Evolutionary conservation across 257 asterid genomes (phyloP), one percentile per base, ranked within the genome.

Genomic region (Avicennia marina): DNA sequence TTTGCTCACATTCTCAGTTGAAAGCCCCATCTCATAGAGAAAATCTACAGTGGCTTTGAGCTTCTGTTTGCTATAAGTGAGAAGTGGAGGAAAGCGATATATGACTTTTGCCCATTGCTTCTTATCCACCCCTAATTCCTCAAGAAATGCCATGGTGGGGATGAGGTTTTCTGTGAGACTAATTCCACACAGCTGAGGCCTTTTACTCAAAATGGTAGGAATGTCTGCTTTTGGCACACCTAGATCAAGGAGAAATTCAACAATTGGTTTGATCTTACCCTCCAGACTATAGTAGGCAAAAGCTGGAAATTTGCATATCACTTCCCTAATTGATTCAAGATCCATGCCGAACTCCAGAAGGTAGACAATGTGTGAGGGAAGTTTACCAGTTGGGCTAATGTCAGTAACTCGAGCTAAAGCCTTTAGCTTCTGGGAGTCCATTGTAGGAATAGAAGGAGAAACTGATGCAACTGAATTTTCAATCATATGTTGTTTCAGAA

Each of bases 121-220:
- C 67, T 89, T 85, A 27, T 89, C 97, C 32, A 86, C 81, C 0
- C 98, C 96, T 21, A 91, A 56, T 18, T 85, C 81, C 74, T 91
- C 98, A 32, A 91, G 85, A 70, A 79, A 91, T 20, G 73, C 56
- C 95, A 88, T 88, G 4, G 98, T 91, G 6, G 98, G 96, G 65
- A 91, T 91, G 34, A 91, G 72, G 64, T 91, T 88, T 64, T 83
- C 98, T 0, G 89, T 78, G 53, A 91, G 93, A 58, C 96, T 91
- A 38, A 91, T 91, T 49, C 98, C 96, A 72, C 95, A 85, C 50
- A 91, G 95, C 69, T 85, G 98, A 80, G 96, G 98, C 75, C 98
- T 76, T 74, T 81, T 85, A 69, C 58, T 75, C 52, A 91, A 62
- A 58, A 91, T 88, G 17, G 64, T 72, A 38, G 95, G 90, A 44